Evolutionary conservation across 208 protist genomes (phyloP), one percentile per base, ranked within the genome.

Genomic region (Acanthamoeba lenticulata): DNA sequence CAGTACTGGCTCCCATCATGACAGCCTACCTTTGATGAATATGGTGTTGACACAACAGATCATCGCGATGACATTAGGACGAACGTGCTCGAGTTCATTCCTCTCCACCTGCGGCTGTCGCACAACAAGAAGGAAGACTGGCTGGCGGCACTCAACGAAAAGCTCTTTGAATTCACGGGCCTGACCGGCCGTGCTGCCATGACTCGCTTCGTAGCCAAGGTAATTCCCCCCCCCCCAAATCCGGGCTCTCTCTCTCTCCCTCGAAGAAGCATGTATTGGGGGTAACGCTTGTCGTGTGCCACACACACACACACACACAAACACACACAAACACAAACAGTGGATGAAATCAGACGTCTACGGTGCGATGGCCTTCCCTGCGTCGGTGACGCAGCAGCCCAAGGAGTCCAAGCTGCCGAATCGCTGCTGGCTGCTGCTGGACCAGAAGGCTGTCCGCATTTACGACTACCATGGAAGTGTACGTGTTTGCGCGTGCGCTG

Each of bases 121-220:
- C 88, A 60, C 52, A n/a, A n/a, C n/a, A 93, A 93, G 88, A 69
- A 57, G 40, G 88, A 93, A 32, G 88, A 93, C 60, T 93, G 88
- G 88, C n/a, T 93, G 2, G 40, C 88, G 17, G 88, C 62, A 36
- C 38, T 93, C 0, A 57, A 49, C 29, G 88, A 93, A 55, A 79
- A 79, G 52, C 40, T 81, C 21, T 90, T 90, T 34, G 81, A 90
- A 47, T 67, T 65, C 38, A 90, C 88, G 5, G 88, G 62, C 38
- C 62, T 79, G 9, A 77, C n/a, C 36, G 65, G 62, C 32, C 55
- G 62, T 42, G 52, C 88, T 38, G 88, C 88, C 19, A 93, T 62
- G 47, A 32, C 32, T 52, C 55, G 47, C 13, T 93, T 93, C 44
- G 44, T 93, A 1, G 17, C 88, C 4, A 69, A 45, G 36, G 88